phyloP scores from a whole-genome alignment of 106 monocot genomes.

The Acorus calamus region DNA sequence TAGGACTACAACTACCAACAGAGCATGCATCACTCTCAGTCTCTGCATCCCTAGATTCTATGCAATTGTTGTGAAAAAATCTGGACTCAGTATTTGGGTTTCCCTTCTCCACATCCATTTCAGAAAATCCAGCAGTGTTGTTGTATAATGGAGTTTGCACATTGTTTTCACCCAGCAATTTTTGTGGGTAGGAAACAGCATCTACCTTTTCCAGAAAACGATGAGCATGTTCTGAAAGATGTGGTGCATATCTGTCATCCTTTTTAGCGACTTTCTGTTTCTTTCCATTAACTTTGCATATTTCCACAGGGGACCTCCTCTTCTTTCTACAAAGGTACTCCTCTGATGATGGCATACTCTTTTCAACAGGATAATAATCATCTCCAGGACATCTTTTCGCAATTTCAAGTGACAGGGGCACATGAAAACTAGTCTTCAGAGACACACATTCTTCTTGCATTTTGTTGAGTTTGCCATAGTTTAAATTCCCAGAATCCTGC shows the following conservation, averaged over 20 bases:
- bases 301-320: background rate
- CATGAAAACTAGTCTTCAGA: too few relatives aligned
- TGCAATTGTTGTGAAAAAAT: conserved; percentile 2
- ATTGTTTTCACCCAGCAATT: conserved; percentile 28
- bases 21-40: conserved; percentile 21
- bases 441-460: too few relatives aligned
- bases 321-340: too few relatives aligned
- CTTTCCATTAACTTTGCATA: background rate
- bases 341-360: too few relatives aligned
- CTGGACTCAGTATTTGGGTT: conserved; percentile 2
- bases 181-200: conserved; percentile 23
- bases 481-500: too few relatives aligned
- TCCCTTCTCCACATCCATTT: conserved; percentile 6
- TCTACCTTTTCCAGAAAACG: conserved; percentile 12
- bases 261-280: conserved; percentile 10
- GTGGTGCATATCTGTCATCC: background rate
- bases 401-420: too few relatives aligned
- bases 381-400: too few relatives aligned
- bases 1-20: conserved; percentile 25
- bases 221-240: background rate
- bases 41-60: conserved; percentile 12
- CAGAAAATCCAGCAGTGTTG: conserved; percentile 12
- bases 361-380: too few relatives aligned
- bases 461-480: too few relatives aligned
- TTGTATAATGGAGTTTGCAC: conserved; percentile 31